Evolutionary conservation across 768 basidiomycete species (phyloP).

Genomic region (Rhizopogon rudus): DNA sequence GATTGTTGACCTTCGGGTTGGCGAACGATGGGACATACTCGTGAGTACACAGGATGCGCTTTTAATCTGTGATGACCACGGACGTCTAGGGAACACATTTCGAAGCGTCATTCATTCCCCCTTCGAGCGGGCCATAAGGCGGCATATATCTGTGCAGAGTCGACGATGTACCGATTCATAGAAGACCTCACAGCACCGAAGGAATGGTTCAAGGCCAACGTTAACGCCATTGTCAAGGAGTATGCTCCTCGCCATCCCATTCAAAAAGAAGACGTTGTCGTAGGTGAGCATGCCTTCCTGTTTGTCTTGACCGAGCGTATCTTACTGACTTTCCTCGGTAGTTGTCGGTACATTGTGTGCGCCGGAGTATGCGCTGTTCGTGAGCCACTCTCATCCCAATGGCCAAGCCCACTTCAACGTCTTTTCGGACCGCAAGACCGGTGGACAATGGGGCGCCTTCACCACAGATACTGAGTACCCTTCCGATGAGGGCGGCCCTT

Average conservation of each 20-base stretch:
- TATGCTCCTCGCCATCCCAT: slow-evolving; percentile 33
- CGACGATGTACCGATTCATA: slow-evolving; percentile 64
- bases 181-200: slow-evolving; percentile 43
- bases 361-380: slow-evolving; percentile 69
- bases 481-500: slow-evolving; percentile 38
- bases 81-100: slow-evolving; percentile 33
- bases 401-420: slow-evolving; percentile 71
- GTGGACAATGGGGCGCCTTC: slow-evolving; percentile 73
- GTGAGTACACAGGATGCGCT: slow-evolving; percentile 46
- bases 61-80: slow-evolving; percentile 39
- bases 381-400: slow-evolving; percentile 65
- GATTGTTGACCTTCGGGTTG: slow-evolving; percentile 42
- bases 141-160: slow-evolving; percentile 61
- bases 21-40: slow-evolving; percentile 28
- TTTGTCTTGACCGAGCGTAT: not conserved
- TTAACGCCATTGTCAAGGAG: slow-evolving; percentile 1
- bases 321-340: slow-evolving; percentile 11
- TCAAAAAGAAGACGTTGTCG: slow-evolving; percentile 53
- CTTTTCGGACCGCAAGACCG: slow-evolving; percentile 41
- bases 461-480: slow-evolving; percentile 47
- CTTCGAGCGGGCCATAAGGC: slow-evolving; percentile 60
- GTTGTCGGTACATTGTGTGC: slow-evolving; percentile 71
- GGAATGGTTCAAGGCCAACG: slow-evolving; percentile 2
- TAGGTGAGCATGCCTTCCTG: slow-evolving; percentile 26
- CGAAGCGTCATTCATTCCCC: slow-evolving; percentile 49